phyloP scores from a whole-genome alignment of 2,329 filamentous ascomycete genomes.

The Calonectria honghensis region DNA sequence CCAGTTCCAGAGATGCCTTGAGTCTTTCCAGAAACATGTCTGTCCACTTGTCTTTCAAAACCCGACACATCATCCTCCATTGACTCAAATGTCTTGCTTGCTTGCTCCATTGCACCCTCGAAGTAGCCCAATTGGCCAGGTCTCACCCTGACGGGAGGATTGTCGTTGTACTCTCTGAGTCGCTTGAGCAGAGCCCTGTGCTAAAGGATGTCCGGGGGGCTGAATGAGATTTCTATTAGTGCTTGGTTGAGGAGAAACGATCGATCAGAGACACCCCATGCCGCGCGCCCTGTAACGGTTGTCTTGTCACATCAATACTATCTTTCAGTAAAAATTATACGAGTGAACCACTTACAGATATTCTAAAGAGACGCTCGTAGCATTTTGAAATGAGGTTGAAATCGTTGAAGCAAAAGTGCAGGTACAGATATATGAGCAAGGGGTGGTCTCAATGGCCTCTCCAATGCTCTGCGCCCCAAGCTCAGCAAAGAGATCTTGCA shows the following conservation, averaged over 20 bases:
- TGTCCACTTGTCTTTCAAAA: constrained; percentile 29
- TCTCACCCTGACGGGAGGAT: not conserved
- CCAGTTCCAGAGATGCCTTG: constrained; percentile 29
- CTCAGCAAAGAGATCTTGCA: constrained; percentile 6
- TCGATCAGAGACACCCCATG: constrained; percentile 27
- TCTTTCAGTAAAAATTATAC: not conserved
- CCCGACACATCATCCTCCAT: constrained; percentile 27
- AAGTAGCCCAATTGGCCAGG: not conserved
- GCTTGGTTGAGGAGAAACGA: constrained; percentile 32
- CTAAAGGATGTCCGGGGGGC: constrained; percentile 27
- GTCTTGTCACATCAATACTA: constrained; percentile 16
- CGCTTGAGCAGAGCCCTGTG: constrained; percentile 7
- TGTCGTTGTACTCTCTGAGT: constrained; percentile 27
- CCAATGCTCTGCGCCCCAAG: not conserved
- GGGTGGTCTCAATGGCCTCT: constrained; percentile 28
- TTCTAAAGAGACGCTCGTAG: constrained; percentile 17
- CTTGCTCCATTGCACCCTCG: not conserved
- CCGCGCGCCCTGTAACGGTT: constrained; percentile 11
- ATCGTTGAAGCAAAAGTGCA: constrained; percentile 29
- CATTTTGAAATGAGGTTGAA: constrained; percentile 7
- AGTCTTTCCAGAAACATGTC: constrained; percentile 36
- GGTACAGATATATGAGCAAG: constrained; percentile 30
- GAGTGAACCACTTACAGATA: not conserved
- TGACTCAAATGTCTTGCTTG: not conserved
- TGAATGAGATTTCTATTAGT: constrained; percentile 28